Percentiles rank a stretch among this genome's conserved stretches.
Conservation (phyloP, 805 yeast genomes). For the Metschnikowia peoriensis region DNA sequence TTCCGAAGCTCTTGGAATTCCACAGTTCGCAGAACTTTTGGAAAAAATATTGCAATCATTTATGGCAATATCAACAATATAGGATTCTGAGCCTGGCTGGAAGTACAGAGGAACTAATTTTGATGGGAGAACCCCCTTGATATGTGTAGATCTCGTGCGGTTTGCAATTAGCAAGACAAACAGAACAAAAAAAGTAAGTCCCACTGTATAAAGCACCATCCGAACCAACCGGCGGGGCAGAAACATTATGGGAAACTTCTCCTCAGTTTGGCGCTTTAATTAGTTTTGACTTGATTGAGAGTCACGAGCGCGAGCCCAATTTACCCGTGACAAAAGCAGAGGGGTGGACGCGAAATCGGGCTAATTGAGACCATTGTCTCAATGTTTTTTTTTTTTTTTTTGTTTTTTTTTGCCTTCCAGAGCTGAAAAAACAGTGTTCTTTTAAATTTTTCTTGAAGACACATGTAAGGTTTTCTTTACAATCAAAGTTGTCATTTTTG, state of each 20-base stretch:
- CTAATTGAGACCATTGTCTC: not conserved
- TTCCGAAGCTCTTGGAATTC: constrained; percentile 10
- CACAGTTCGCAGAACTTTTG: constrained; percentile 12
- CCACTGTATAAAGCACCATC: constrained; percentile 22
- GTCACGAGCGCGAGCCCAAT: not conserved
- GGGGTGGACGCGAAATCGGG: not conserved
- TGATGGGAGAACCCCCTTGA: constrained; percentile 13
- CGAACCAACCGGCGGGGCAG: constrained; percentile 35
- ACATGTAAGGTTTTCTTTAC: no score
- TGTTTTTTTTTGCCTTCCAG: no score
- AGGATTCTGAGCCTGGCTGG: constrained; percentile 40
- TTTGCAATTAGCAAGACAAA: constrained; percentile 38
- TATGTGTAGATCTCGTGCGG: constrained; percentile 34
- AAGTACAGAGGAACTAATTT: constrained; percentile 36
- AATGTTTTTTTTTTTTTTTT: no score
- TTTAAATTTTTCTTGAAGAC: no score
- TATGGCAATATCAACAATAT: constrained; percentile 41
- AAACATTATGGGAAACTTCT: constrained; percentile 16
- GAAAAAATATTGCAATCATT: constrained; percentile 28
- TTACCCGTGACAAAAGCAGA: not conserved
- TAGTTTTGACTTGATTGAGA: not conserved
- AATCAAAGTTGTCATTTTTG: no score
- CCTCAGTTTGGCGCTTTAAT: not conserved
- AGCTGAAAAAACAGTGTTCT: no score
- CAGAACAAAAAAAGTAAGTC: constrained; percentile 19